Conservation (phyloP, 148 eudicot species). For the Heliosperma pusillum region DNA sequence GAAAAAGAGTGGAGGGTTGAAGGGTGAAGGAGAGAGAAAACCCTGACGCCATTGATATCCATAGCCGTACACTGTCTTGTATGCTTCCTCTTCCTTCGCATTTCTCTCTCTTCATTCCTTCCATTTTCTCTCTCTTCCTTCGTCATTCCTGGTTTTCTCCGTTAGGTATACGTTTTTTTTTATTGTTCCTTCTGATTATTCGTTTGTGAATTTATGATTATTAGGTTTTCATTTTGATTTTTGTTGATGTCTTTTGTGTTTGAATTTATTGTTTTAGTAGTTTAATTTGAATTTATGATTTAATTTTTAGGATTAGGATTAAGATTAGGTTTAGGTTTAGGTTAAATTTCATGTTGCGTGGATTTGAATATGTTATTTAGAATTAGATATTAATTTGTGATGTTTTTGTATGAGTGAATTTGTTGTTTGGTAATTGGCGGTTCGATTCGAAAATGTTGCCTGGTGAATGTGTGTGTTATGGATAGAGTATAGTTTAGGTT, state of each 20-base stretch:
- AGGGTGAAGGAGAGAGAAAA: not conserved
- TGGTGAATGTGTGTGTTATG: not conserved
- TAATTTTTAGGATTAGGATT: not conserved
- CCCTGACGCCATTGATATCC: conserved; percentile 17
- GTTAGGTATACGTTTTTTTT: not conserved
- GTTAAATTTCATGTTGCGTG: not conserved
- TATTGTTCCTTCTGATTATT: no score
- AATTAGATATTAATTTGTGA: not conserved
- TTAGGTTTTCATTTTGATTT: not conserved
- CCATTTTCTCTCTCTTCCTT: not conserved
- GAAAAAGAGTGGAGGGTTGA: not conserved
- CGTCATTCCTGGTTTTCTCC: not conserved
- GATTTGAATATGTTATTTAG: not conserved
- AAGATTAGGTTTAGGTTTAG: not conserved
- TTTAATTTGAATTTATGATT: not conserved
- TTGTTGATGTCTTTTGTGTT: not conserved
- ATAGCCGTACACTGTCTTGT: conserved; percentile 18
- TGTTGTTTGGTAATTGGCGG: not conserved
- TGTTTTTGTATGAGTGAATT: conserved; percentile 1
- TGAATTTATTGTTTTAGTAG: not conserved
- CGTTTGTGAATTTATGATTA: conserved; percentile 3
- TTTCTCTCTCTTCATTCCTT: not conserved
- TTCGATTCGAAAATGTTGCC: not conserved
- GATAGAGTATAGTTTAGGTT: not conserved
- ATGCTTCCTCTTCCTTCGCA: not conserved